A percentile compares a stretch with the other conserved stretches of the same genome.
These are phyloP conservation scores for Fusarium nisikadoi DNA, from an alignment of 2,329 filamentous ascomycete genomes.

Conservation along the genomic window DNA sequence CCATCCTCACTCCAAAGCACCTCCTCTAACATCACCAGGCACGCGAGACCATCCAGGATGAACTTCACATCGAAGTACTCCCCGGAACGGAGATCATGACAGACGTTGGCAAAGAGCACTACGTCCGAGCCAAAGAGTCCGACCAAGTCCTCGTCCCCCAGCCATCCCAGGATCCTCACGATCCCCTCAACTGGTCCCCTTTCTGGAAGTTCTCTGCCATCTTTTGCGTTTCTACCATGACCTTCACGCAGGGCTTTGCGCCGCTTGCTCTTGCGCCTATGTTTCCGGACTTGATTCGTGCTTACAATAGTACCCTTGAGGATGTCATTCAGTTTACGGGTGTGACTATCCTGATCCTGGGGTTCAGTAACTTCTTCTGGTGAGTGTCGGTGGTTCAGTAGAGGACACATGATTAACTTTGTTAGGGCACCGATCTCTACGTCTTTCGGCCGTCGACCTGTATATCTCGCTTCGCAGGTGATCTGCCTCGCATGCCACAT, in stretches of 20 bases:
- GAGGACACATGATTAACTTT: not conserved
- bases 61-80: constrained; percentile 31
- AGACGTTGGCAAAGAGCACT: constrained; percentile 31
- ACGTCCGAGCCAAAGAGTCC: constrained; percentile 22
- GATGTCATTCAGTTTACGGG: constrained; percentile 6
- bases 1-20: not conserved
- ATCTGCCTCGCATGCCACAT: constrained; percentile 3
- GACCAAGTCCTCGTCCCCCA: constrained; percentile 31
- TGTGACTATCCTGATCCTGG: not conserved
- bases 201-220: constrained; percentile 13
- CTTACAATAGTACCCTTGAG: not conserved
- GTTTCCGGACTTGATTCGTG: constrained; percentile 2
- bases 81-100: constrained; percentile 35
- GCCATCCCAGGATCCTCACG: constrained; percentile 6
- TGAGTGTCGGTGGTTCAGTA: not conserved
- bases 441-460: not conserved
- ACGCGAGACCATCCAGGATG: constrained; percentile 20
- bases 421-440: not conserved
- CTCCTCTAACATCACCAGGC: not conserved
- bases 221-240: constrained; percentile 3
- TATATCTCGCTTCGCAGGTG: not conserved
- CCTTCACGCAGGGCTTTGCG: constrained; percentile 1
- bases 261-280: constrained; percentile 6
- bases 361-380: constrained; percentile 5
- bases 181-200: constrained; percentile 4